Base-by-base conservation (phyloP, 768 basidiomycete genomes). In the Serendipita vermifera region DNA sequence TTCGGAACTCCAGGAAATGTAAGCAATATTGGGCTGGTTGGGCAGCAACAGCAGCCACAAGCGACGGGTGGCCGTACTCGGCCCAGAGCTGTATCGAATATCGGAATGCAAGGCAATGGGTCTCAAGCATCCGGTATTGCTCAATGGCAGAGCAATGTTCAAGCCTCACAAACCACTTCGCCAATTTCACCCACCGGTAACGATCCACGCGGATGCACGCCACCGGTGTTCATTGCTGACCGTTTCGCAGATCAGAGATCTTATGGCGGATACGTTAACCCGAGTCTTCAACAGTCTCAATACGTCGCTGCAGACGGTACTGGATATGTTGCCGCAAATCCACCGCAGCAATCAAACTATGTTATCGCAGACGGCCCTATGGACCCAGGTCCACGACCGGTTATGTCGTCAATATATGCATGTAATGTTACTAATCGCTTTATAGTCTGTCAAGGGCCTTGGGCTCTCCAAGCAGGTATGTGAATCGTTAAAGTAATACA, bases 71-170 rank as follows among this genome's bases (percentile, higher is more conserved):
- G n/a, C n/a, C n/a, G n/a, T n/a, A n/a, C n/a, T n/a, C 46, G 46
- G n/a, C 46, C 46, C n/a, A 22, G 46, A n/a, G 46, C 46, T 27
- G 32, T 22, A 31, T 27, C 24, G 9, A 51, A 51, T 31, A 31
- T 51, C 7, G 46, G 32, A 9, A 51, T 51, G 46, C 46, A 51
- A n/a, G 32, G 26, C 11, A 31, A n/a, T 24, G 24, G 32, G 29
- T n/a, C 11, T 15, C 46, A 51, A 31, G 17, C 15, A 9, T 51
- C 46, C 11, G 32, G 32, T 26, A 51, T 51, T 31, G 26, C 46
- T 51, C 26, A 51, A 51, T 51, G 46, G 46, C 46, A 51, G 32
- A 51, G 32, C 2, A 31, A 51, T 9, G 46, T 51, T 31, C 46
- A 51, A 31, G 46, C 46, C 5, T 51, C 46, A 31, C 22, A 20